Conservation (phyloP, 2,329 filamentous ascomycete species). For the Nigrospora oryzae region DNA sequence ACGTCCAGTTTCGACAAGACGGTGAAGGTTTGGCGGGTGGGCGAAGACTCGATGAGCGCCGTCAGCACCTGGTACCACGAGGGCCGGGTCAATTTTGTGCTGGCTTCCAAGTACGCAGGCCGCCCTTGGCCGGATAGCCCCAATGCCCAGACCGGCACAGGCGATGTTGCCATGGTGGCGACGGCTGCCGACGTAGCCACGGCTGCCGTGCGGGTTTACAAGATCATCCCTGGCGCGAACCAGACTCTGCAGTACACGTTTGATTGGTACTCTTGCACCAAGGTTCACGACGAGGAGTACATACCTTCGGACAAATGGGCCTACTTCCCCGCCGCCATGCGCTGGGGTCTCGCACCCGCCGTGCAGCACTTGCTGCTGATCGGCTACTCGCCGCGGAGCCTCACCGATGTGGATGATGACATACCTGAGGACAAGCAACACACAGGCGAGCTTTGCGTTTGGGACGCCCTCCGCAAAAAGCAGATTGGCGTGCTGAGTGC, state of each 20-base stretch:
- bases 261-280: slow-evolving; percentile 21
- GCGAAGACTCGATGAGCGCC: slow-evolving; percentile 32
- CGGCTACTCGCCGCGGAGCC: slow-evolving; percentile 53
- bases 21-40: slow-evolving; percentile 49
- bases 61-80: slow-evolving; percentile 46
- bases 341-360: slow-evolving; percentile 42
- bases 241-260: slow-evolving; percentile 8
- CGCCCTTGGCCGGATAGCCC: slow-evolving; percentile 14
- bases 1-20: slow-evolving; percentile 55
- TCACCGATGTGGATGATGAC: slow-evolving; percentile 41
- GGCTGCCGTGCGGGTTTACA: slow-evolving; percentile 50
- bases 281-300: slow-evolving; percentile 20
- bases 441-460: slow-evolving; percentile 52
- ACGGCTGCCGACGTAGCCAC: slow-evolving; percentile 48
- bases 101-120: slow-evolving; percentile 36
- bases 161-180: slow-evolving; percentile 31
- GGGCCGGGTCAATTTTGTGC: slow-evolving; percentile 55
- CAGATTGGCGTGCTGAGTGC: slow-evolving; percentile 40
- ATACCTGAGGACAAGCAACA: slow-evolving; percentile 51
- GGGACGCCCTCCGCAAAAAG: slow-evolving; percentile 38
- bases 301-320: slow-evolving; percentile 43
- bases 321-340: slow-evolving; percentile 55
- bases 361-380: slow-evolving; percentile 47
- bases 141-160: background rate
- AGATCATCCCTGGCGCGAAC: slow-evolving; percentile 16